Evolutionary conservation across 73 alveolate genomes (phyloP).

Genomic region (Uronychia binucleata): DNA sequence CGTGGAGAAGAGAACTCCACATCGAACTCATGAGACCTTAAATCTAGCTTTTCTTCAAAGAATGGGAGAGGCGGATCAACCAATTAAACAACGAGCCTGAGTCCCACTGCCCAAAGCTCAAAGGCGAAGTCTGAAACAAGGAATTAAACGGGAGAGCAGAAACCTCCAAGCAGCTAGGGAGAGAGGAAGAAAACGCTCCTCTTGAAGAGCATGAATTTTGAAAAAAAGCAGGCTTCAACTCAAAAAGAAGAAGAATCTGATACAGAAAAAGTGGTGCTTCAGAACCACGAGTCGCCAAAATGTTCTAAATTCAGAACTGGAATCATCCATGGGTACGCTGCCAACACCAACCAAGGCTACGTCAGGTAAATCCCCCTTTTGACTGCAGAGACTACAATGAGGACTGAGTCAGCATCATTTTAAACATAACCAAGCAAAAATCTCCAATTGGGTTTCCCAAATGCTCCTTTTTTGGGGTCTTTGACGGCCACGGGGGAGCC

Average conservation of each 20-base stretch:
- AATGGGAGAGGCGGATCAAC: neutral
- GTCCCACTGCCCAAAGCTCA: neutral
- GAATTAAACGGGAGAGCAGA: neutral
- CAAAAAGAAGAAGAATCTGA: neutral
- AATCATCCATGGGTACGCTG: constrained; percentile 79
- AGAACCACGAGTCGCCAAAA: constrained; percentile 49
- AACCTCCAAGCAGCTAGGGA: neutral
- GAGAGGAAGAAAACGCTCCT: neutral
- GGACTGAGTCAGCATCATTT: constrained; percentile 83
- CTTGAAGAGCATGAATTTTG: neutral
- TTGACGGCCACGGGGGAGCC: constrained; percentile 96
- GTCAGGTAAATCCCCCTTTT: constrained; percentile 46
- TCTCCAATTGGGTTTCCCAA: constrained; percentile 70
- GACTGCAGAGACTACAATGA: constrained; percentile 80
- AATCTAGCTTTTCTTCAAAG: neutral
- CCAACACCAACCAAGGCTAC: constrained; percentile 88
- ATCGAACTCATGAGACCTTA: neutral
- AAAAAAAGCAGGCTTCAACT: neutral
- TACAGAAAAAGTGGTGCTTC: constrained; percentile 22
- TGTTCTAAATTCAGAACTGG: constrained; percentile 83
- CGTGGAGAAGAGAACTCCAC: neutral
- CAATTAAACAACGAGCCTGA: neutral
- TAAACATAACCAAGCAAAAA: constrained; percentile 58
- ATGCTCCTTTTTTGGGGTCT: constrained; percentile 90
- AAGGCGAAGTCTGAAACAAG: neutral